These are phyloP conservation scores for Termitomyces heimii DNA, from an alignment of 768 basidiomycete species.

Conservation along the genomic window DNA sequence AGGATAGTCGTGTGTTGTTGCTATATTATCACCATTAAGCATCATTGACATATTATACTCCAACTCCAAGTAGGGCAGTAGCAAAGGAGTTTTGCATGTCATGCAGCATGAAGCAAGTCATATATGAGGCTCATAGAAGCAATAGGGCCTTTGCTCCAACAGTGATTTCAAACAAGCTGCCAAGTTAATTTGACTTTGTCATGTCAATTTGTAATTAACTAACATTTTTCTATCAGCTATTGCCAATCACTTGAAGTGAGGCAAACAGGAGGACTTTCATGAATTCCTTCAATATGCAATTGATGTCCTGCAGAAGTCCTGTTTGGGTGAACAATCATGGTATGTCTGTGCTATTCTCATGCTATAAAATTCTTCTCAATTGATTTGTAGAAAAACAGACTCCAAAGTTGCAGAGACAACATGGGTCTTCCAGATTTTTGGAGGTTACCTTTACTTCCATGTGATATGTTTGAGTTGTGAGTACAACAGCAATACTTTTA, in stretches of 20 bases:
- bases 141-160: conserved; percentile 54
- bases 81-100: conserved; percentile 71
- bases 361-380: not conserved
- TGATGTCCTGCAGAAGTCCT: conserved; percentile 85
- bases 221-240: conserved; percentile 47
- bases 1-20: conserved; percentile 52
- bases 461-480: conserved; percentile 81
- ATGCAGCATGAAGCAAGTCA: conserved; percentile 60
- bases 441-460: conserved; percentile 84
- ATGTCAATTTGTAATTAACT: not conserved
- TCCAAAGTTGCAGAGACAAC: conserved; percentile 75
- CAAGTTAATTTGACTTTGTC: conserved; percentile 40
- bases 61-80: conserved; percentile 34
- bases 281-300: conserved; percentile 95
- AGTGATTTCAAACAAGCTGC: conserved; percentile 60
- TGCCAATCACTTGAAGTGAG: conserved; percentile 84
- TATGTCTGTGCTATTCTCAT: conserved; percentile 29
- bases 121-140: conserved; percentile 44
- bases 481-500: conserved; percentile 93
- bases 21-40: not conserved
- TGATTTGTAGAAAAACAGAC: conserved; percentile 53
- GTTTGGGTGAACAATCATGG: conserved; percentile 67
- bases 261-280: conserved; percentile 96
- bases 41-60: conserved; percentile 1
- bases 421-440: conserved; percentile 94